Evolutionary conservation across 345 rosid species (phyloP).

Genomic region (Anastatica hierochuntica): DNA sequence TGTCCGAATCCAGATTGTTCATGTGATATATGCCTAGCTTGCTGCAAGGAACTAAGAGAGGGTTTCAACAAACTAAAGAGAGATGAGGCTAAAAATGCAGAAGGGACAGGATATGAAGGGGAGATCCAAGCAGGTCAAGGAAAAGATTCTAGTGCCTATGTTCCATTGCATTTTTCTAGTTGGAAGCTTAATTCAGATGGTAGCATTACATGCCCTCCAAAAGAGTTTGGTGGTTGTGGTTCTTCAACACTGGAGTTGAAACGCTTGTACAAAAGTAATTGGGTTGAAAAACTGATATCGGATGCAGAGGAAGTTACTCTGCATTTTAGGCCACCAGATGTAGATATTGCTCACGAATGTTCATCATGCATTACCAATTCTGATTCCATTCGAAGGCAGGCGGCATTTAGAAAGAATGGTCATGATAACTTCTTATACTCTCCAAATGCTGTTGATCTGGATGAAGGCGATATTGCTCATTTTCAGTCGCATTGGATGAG

Average conservation of each 20-base stretch:
- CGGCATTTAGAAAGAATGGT: conserved; percentile 43
- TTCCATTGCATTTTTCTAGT: conserved; percentile 7
- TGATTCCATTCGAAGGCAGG: conserved; percentile 29
- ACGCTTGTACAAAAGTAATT: conserved; percentile 36
- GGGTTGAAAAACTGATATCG: conserved; percentile 34
- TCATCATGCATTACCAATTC: conserved; percentile 27
- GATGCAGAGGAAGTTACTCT: conserved; percentile 38
- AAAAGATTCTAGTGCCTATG: background rate
- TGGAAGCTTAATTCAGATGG: conserved; percentile 45
- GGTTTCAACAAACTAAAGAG: conserved; percentile 20
- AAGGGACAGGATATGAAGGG: background rate
- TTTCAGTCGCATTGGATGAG: conserved; percentile 65
- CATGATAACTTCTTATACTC: conserved; percentile 56
- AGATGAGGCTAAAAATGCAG: conserved; percentile 15
- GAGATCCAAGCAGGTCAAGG: background rate
- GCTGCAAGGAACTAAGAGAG: conserved; percentile 48
- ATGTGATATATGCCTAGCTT: conserved; percentile 44
- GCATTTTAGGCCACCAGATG: conserved; percentile 24
- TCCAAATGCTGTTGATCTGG: conserved; percentile 43
- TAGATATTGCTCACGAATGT: conserved; percentile 33
- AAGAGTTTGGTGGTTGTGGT: conserved; percentile 57
- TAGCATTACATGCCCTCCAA: conserved; percentile 55
- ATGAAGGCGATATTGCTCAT: conserved; percentile 43
- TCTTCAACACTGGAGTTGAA: conserved; percentile 36
- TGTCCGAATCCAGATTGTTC: conserved; percentile 34